Conservation (phyloP, 805 yeast species). For the Saccharomycopsis sp. region DNA sequence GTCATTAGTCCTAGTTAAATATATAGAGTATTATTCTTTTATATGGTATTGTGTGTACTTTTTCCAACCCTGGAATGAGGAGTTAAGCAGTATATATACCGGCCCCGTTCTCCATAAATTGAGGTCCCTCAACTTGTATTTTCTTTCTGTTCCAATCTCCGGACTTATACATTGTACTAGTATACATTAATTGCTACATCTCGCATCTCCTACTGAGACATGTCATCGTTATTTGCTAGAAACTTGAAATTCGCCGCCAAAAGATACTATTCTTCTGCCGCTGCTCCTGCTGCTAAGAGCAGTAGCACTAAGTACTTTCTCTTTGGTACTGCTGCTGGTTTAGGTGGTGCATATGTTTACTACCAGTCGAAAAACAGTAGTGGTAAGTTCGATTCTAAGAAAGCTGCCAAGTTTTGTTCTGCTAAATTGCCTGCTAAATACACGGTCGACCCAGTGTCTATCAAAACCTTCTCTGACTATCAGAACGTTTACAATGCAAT, state of each 20-base stretch:
- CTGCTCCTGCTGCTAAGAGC: neutral
- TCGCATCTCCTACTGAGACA: too few species aligned
- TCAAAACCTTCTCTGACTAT: slow-evolving; percentile 41
- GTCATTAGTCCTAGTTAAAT: neutral
- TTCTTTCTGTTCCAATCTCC: too few species aligned
- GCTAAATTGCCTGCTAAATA: neutral
- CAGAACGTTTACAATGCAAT: slow-evolving; percentile 66
- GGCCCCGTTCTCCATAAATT: neutral
- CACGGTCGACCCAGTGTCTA: neutral
- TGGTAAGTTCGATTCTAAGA: neutral
- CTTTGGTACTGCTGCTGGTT: neutral
- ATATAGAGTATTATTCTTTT: neutral
- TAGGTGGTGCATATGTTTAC: neutral
- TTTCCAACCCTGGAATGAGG: neutral
- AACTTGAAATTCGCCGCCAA: neutral
- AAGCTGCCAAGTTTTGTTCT: neutral
- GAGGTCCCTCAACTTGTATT: neutral
- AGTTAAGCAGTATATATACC: neutral
- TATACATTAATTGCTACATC: too few species aligned
- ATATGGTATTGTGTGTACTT: neutral
- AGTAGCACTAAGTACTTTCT: neutral
- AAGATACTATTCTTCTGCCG: neutral
- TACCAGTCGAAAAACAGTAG: neutral
- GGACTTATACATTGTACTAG: too few species aligned
- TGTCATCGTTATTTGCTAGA: neutral